Base-by-base conservation (phyloP, 108 stramenopile species). In the Parietichytrium sp. region DNA sequence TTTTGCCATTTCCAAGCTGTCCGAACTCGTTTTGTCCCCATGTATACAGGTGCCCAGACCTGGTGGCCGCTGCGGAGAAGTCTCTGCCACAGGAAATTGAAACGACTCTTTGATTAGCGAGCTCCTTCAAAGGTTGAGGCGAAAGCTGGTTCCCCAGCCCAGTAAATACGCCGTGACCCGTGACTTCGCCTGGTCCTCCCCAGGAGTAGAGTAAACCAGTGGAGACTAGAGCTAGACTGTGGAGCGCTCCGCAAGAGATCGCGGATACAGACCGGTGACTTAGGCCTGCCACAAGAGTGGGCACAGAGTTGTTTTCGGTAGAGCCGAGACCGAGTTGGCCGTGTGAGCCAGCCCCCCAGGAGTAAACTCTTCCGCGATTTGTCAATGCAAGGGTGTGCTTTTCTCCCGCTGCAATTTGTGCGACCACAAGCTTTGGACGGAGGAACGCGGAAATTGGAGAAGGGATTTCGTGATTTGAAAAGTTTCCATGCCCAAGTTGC, bases 401-500 rank as follows among this genome's bases (percentile, higher is more conserved):
- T 12, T 18, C 77, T 10, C 82, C 82, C 27, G 72, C 30, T 4
- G 49, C 55, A 16, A 82, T 20, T 18, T 49, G 49, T 2, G 3
- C 3, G n/a, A 52, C 15, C 1, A 13, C 31, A 33, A 50, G n/a
- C n/a, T 4, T 49, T 29, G 42, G 13, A 27, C 61, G 61, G 0
- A 49, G 7, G 18, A 81, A 33, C 13, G 77, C 54, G 18, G 80
- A 18, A 15, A 81, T 12, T 7, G 29, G 47, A 26, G 48, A 13
- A 6, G 81, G 55, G 29, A 15, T n/a, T 29, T 12, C 4, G 4
- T 27, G 3, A 13, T 53, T 30, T n/a, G 20, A 10, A n/a, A 47
- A 54, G 16, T 51, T 30, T 47, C 85, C 85, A 55, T 87, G 87
- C 18, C 88, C 88, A 20, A 87, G 85, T 84, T 89, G 88, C 52